Evolutionary conservation across 352 stramenopile genomes (phyloP), one percentile per base, ranked within the genome.

Genomic region (Globisporangium echinulatum): DNA sequence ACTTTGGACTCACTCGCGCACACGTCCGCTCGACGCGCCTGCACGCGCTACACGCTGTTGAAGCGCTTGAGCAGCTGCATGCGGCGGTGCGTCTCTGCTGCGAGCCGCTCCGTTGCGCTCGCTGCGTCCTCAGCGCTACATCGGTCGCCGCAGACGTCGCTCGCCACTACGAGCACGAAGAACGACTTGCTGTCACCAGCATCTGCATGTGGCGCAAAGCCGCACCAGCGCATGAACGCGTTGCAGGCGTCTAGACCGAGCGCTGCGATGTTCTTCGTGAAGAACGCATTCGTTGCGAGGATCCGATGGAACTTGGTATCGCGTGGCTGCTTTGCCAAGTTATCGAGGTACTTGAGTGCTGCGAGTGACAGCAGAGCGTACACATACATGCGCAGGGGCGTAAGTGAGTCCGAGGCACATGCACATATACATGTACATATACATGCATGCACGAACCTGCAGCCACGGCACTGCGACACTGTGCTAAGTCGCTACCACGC

Each of bases 301-400:
- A 94, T 91, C 49, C 74, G 73, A 51, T 88, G 78, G 60, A 87
- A 90, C 38, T 88, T 90, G 0, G 38, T 25, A 10, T 94, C 80
- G 6, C 67, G 47, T 6, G 82, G 81, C 8, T 84, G 67, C 10
- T 53, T 56, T 0, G 64, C 61, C n/a, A 94, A 77, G 61, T 92
- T 92, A 10, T 72, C 70, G 33, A 94, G 38, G 59, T 92, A 94
- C 5, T 78, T 77, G n/a, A 77, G 59, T 1, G 64, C 72, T 86
- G 17, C 46, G 55, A 7, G 39, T 61, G 38, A 49, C 9, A 10
- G 44, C 46, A 50, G 5, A 55, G 3, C 54, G 64, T 2, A 33
- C 25, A 2, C 25, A 33, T 33, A 33, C 25, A 33, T 33, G 25
- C 25, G 25, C 25, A 33, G 25, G 25, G 25, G 25, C 25, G 25